Percentiles rank a stretch among this genome's conserved stretches.
phyloP scores from a whole-genome alignment of 495 filamentous ascomycete species.

The Halenospora varia region DNA sequence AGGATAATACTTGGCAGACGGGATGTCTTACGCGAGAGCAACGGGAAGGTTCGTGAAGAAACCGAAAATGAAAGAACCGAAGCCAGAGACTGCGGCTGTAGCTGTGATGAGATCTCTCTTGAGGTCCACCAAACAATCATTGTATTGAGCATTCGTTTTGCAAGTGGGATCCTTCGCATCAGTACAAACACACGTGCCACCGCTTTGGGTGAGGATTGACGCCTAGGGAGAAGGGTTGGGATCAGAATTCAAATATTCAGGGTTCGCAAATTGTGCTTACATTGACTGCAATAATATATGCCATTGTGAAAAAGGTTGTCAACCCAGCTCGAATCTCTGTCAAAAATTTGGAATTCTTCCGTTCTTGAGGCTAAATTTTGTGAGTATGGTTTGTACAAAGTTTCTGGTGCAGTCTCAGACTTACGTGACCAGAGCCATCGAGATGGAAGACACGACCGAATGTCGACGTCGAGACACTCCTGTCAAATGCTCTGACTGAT shows the following conservation, averaged over 20 bases:
- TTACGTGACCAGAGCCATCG: conserved; percentile 64
- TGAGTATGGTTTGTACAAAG: neutral
- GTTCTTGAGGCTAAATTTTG: conserved; percentile 35
- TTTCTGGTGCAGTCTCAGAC: conserved; percentile 7
- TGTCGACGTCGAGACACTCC: conserved; percentile 37
- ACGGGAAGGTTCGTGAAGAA: conserved; percentile 52
- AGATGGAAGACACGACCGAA: conserved; percentile 71
- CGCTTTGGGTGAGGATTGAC: conserved; percentile 53
- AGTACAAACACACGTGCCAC: conserved; percentile 70
- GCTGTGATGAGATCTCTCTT: conserved; percentile 75
- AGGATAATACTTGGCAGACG: conserved; percentile 12
- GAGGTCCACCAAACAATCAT: conserved; percentile 54
- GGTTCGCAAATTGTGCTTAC: conserved; percentile 24
- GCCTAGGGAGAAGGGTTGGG: conserved; percentile 19
- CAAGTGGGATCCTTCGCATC: conserved; percentile 44
- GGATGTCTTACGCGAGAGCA: conserved; percentile 53
- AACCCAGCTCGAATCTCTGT: conserved; percentile 77
- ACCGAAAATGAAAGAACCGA: conserved; percentile 45
- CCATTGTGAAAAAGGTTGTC: conserved; percentile 83
- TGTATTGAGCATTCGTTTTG: conserved; percentile 49
- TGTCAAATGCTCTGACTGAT: conserved; percentile 24
- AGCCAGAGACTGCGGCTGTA: conserved; percentile 65
- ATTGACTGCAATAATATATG: conserved; percentile 67
- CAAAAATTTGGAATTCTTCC: conserved; percentile 65
- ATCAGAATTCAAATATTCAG: neutral